These are phyloP conservation scores for Monilinia fructicola DNA, from an alignment of 2,329 filamentous ascomycete genomes.

Conservation along the genomic window DNA sequence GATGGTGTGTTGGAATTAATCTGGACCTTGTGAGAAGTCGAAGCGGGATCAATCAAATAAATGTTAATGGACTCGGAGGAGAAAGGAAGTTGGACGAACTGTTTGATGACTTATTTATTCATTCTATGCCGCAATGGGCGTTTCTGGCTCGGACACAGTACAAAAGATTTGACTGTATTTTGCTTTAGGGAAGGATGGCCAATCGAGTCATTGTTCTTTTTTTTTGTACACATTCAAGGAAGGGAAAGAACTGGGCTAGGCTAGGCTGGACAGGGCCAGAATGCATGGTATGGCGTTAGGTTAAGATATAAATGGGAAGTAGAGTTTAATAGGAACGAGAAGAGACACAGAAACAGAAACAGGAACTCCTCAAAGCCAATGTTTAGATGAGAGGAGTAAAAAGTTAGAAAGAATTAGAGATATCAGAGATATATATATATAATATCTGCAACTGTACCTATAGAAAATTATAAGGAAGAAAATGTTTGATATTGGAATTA, in stretches of 20 bases:
- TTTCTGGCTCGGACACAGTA: conserved; percentile 11
- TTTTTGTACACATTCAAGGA: conserved; percentile 12
- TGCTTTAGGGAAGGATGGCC: conserved; percentile 1
- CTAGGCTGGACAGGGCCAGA: not conserved
- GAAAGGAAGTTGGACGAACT: not conserved
- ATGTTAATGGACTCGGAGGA: conserved; percentile 4
- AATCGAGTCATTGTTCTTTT: not conserved
- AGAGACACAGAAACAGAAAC: too few species aligned
- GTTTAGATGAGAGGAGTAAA: not conserved
- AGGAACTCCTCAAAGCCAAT: too few species aligned
- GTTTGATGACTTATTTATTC: conserved; percentile 17
- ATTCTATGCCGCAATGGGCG: conserved; percentile 12
- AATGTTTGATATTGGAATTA: too few species aligned
- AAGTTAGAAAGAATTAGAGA: too few species aligned
- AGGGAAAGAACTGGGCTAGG: not conserved
- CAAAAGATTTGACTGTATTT: not conserved
- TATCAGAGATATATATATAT: too few species aligned
- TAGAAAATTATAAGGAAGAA: too few species aligned
- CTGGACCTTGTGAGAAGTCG: conserved; percentile 48
- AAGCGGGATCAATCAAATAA: not conserved
- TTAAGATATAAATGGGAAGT: conserved; percentile 1
- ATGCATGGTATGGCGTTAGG: conserved; percentile 14
- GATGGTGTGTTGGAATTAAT: conserved; percentile 59
- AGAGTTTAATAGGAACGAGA: not conserved
- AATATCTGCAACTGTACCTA: too few species aligned